Evolutionary conservation across 495 filamentous ascomycete genomes (phyloP).

Genomic region (Clohesyomyces aquaticus): DNA sequence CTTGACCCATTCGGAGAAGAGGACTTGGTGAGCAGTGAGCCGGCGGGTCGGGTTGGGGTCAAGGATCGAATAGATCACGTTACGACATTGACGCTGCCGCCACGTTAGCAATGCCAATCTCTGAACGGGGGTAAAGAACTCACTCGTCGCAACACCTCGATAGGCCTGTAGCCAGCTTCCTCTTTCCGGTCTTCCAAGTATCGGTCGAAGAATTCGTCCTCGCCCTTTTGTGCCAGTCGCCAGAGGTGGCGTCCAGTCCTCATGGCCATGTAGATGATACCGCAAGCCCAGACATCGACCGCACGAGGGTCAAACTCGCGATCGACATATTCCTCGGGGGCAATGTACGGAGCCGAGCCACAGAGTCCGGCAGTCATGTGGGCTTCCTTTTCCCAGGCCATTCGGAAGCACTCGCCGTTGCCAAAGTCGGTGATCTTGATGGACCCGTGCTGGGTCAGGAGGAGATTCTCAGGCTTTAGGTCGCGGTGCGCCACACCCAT

Average conservation of each 20-base stretch:
- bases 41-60: slow-evolving; percentile 92
- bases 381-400: slow-evolving; percentile 98
- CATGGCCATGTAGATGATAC: slow-evolving; percentile 99
- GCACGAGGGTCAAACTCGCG: slow-evolving; percentile 95
- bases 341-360: slow-evolving; percentile 95
- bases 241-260: slow-evolving; percentile 93
- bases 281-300: slow-evolving; percentile 96
- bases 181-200: slow-evolving; percentile 91
- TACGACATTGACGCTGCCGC: slow-evolving; percentile 86
- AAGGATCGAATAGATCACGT: slow-evolving; percentile 97
- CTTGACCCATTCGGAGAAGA: slow-evolving; percentile 97
- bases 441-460: slow-evolving; percentile 89
- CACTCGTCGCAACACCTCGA: slow-evolving; percentile 94
- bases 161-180: slow-evolving; percentile 93
- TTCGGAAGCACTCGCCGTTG: slow-evolving; percentile 98
- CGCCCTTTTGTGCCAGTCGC: slow-evolving; percentile 92
- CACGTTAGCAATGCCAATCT: slow-evolving; percentile 47
- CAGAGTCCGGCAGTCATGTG: slow-evolving; percentile 98
- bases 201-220: slow-evolving; percentile 94
- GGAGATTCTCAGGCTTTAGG: slow-evolving; percentile 94
- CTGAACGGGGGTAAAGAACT: slow-evolving; percentile 46
- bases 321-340: slow-evolving; percentile 93
- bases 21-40: slow-evolving; percentile 92
- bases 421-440: slow-evolving; percentile 99
- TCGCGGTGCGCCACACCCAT: slow-evolving; percentile 99